Evolutionary conservation across 495 filamentous ascomycete species (phyloP).

Genomic region (Oleoguttula mirabilis): DNA sequence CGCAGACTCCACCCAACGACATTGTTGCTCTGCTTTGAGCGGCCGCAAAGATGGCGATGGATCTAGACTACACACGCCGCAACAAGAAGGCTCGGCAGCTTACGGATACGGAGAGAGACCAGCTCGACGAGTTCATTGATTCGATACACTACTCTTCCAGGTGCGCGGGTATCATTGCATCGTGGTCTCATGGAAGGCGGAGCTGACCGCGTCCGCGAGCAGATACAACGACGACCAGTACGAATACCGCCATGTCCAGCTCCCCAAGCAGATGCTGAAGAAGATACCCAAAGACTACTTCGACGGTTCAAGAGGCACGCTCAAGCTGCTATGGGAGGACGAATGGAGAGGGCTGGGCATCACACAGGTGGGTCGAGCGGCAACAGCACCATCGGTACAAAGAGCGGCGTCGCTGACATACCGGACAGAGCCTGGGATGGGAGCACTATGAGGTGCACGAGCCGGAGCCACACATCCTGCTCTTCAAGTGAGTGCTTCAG

Average conservation of each 20-base stretch:
- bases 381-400: too few species aligned
- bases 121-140: constrained; percentile 82
- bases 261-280: constrained; percentile 96
- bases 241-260: constrained; percentile 92
- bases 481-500: constrained; percentile 87
- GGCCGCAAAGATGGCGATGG: too few species aligned
- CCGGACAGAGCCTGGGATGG: constrained; percentile 89
- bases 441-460: constrained; percentile 99
- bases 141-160: constrained; percentile 89
- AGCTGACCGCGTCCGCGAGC: not conserved
- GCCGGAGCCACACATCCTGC: constrained; percentile 91
- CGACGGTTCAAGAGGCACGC: constrained; percentile 73
- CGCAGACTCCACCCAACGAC: too few species aligned
- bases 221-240: constrained; percentile 82
- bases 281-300: constrained; percentile 93
- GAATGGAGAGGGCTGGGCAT: constrained; percentile 96
- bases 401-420: too few species aligned
- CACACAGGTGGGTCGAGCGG: constrained; percentile 56
- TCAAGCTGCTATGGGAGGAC: constrained; percentile 96
- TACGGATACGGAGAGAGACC: constrained; percentile 64
- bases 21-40: too few species aligned
- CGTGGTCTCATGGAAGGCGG: not conserved
- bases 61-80: constrained; percentile 70
- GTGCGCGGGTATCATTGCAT: constrained; percentile 43
- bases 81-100: constrained; percentile 74